phyloP scores from a whole-genome alignment of 2,329 filamentous ascomycete genomes.

The Colletotrichum acutatum region DNA sequence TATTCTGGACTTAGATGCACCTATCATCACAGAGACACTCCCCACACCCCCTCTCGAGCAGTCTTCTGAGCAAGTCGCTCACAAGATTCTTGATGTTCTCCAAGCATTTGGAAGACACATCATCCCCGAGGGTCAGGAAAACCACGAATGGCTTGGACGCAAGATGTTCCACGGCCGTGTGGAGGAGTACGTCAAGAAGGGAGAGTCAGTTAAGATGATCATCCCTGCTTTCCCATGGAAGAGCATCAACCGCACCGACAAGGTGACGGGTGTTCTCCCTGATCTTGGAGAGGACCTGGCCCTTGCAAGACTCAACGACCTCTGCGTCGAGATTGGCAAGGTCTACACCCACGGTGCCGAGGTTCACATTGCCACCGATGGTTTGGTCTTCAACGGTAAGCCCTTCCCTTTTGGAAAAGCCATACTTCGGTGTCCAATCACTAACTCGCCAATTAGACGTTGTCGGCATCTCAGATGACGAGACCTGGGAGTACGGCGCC shows the following conservation, averaged over 20 bases:
- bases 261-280: slow-evolving; percentile 48
- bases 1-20: not conserved
- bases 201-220: slow-evolving; percentile 34
- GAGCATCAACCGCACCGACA: slow-evolving; percentile 41
- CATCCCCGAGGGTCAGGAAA: slow-evolving; percentile 24
- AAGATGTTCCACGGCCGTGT: slow-evolving; percentile 34
- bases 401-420: not conserved
- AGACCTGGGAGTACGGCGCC: slow-evolving; percentile 53
- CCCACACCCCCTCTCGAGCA: slow-evolving; percentile 27
- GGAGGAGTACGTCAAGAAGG: slow-evolving; percentile 30
- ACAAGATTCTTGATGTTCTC: slow-evolving; percentile 33
- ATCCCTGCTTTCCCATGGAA: slow-evolving; percentile 39
- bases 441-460: slow-evolving; percentile 47
- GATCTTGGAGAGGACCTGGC: slow-evolving; percentile 56
- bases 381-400: slow-evolving; percentile 47
- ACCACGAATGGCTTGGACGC: slow-evolving; percentile 34
- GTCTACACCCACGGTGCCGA: slow-evolving; percentile 52
- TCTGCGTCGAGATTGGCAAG: slow-evolving; percentile 50
- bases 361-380: slow-evolving; percentile 54
- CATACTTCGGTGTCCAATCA: fast-evolving
- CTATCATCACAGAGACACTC: slow-evolving; percentile 5
- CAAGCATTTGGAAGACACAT: slow-evolving; percentile 28
- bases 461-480: slow-evolving; percentile 51
- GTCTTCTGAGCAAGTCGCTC: slow-evolving; percentile 25
- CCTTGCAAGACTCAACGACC: slow-evolving; percentile 49